Evolutionary conservation across 129 eudicot genomes (phyloP).

Genomic region (Kitagawia praeruptora): DNA sequence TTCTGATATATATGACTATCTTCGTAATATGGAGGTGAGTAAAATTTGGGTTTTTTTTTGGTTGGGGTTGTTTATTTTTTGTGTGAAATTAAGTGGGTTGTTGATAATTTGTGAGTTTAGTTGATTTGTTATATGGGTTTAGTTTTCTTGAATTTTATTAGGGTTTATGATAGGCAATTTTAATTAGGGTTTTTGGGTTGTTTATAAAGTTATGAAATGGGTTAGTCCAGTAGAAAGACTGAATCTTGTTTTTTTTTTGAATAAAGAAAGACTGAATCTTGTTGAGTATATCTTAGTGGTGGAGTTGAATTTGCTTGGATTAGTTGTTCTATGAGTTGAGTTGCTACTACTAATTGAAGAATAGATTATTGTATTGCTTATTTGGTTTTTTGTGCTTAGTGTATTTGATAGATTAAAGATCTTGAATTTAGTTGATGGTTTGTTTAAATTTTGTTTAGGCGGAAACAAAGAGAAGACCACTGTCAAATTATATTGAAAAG

Average conservation of each 20-base stretch:
- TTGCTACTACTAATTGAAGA: neutral
- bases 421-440: neutral
- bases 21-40: conserved; percentile 68
- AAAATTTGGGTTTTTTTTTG: neutral
- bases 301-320: neutral
- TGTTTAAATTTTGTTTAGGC: conserved; percentile 20
- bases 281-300: neutral
- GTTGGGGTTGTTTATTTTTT: neutral
- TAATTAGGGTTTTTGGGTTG: neutral
- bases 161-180: neutral
- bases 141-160: neutral
- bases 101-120: neutral
- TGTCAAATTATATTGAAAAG: conserved; percentile 49
- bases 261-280: neutral
- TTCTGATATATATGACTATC: conserved; percentile 56
- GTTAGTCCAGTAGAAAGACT: neutral
- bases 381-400: neutral
- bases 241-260: neutral
- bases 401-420: neutral
- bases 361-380: neutral
- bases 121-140: neutral
- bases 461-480: conserved; percentile 66
- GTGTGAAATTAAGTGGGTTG: neutral
- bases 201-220: neutral
- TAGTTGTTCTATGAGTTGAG: neutral